Evolutionary conservation across 805 yeast genomes (phyloP).

Genomic region (Myxozyma monticola): DNA sequence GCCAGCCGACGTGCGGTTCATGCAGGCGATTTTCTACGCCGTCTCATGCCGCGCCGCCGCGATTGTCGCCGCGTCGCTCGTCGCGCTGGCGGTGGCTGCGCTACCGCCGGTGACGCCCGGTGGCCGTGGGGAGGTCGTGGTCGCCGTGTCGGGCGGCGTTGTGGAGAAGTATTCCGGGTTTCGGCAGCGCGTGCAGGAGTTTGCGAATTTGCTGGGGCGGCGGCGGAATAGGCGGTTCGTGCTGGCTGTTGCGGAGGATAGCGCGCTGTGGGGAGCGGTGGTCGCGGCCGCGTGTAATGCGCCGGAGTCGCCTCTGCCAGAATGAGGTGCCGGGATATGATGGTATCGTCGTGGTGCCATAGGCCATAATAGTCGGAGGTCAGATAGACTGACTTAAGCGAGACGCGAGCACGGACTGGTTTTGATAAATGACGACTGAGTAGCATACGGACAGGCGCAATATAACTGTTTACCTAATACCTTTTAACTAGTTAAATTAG

Average conservation of each 20-base stretch:
- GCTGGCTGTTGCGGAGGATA: slow-evolving; percentile 16
- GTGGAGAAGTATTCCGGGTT: slow-evolving; percentile 39
- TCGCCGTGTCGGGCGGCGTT: slow-evolving; percentile 40
- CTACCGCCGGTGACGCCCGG: slow-evolving; percentile 30
- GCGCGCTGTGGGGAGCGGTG: slow-evolving; percentile 29
- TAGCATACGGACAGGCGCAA: too few species aligned
- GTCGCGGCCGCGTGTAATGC: slow-evolving; percentile 30
- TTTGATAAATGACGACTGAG: too few species aligned
- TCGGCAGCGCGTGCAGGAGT: slow-evolving; percentile 34
- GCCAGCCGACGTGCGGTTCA: slow-evolving; percentile 31
- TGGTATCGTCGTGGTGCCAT: not conserved
- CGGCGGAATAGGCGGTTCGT: slow-evolving; percentile 15
- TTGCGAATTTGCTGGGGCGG: slow-evolving; percentile 27
- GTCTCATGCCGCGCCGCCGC: slow-evolving; percentile 41
- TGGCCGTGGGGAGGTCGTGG: slow-evolving; percentile 23
- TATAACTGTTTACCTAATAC: too few species aligned
- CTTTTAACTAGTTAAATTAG: too few species aligned
- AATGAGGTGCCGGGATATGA: not conserved
- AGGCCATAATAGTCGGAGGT: too few species aligned
- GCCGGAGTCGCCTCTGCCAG: too few species aligned
- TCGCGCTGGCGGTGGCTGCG: slow-evolving; percentile 31
- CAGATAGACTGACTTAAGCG: too few species aligned
- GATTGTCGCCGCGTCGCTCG: slow-evolving; percentile 35
- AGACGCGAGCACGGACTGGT: too few species aligned
- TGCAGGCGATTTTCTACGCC: slow-evolving; percentile 32